phyloP scores from a whole-genome alignment of 2,329 filamentous ascomycete species.

The Aspergillus sp. region DNA sequence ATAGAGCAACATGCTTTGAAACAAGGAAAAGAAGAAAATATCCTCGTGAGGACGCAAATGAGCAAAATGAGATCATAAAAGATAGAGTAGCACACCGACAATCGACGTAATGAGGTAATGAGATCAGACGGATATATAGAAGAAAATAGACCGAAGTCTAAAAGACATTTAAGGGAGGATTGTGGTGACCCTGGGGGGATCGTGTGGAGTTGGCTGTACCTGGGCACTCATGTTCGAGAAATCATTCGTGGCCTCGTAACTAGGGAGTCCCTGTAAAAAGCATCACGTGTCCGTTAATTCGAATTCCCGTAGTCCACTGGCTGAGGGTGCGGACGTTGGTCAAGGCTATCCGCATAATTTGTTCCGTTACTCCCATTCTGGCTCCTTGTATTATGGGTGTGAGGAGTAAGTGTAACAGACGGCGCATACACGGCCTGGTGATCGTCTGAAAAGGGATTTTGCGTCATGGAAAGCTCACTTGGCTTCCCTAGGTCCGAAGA shows the following conservation, averaged over 20 bases:
- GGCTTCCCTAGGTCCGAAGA: slow-evolving; percentile 44
- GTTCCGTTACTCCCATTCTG: slow-evolving; percentile 94
- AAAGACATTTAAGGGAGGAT: no score
- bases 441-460: slow-evolving; percentile 75
- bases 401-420: slow-evolving; percentile 73
- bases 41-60: slow-evolving; percentile 28
- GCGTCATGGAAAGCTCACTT: slow-evolving; percentile 58
- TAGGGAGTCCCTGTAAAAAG: slow-evolving; percentile 82
- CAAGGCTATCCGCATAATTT: slow-evolving; percentile 67
- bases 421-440: slow-evolving; percentile 82
- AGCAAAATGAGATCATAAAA: slow-evolving; percentile 24
- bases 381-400: slow-evolving; percentile 76
- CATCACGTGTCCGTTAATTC: slow-evolving; percentile 80
- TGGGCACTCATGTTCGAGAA: slow-evolving; percentile 70
- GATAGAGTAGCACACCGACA: slow-evolving; percentile 17
- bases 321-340: slow-evolving; percentile 54
- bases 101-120: no score
- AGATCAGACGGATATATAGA: no score
- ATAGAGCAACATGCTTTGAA: slow-evolving; percentile 28
- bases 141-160: no score
- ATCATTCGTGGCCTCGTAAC: slow-evolving; percentile 84
- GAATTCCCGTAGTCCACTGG: slow-evolving; percentile 66
- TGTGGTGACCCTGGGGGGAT: no score
- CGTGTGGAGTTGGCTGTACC: slow-evolving; percentile 62
- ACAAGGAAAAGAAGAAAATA: slow-evolving; percentile 17